A percentile compares a stretch with the other conserved stretches of the same genome.
Conservation (phyloP, 768 basidiomycete genomes). For the Agrocybe chaxingu region DNA sequence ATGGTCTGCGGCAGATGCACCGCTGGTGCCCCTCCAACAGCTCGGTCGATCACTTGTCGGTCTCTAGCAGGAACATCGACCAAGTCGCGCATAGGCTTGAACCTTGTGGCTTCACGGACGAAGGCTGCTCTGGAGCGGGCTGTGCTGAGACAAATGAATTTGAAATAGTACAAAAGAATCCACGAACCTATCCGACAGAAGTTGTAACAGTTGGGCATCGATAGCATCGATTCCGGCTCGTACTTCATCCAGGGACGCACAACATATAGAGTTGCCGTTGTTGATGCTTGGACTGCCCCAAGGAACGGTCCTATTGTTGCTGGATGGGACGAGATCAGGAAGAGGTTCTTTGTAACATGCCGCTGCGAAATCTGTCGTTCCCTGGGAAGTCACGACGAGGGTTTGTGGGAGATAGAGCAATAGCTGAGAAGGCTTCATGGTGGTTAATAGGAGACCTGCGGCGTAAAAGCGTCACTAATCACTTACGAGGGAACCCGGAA, state of each 20-base stretch:
- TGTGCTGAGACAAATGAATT: too few species aligned
- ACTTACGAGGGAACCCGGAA: too few species aligned
- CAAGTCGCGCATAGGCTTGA: conserved; percentile 17
- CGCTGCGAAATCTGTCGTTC: conserved; percentile 6
- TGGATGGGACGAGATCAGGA: conserved; percentile 10
- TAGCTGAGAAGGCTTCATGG: neutral
- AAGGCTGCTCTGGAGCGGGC: conserved; percentile 16
- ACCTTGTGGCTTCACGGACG: conserved; percentile 23
- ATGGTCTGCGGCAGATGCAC: conserved; percentile 19
- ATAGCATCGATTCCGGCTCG: conserved; percentile 20
- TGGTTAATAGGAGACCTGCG: too few species aligned
- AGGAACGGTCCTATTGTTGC: conserved; percentile 16
- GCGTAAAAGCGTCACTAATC: too few species aligned
- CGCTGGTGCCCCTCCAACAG: conserved; percentile 13
- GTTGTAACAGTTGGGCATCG: conserved; percentile 16
- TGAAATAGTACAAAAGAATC: neutral
- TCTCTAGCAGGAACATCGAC: conserved; percentile 24
- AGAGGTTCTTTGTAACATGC: conserved; percentile 15
- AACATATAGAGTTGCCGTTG: conserved; percentile 16
- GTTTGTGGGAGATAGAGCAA: conserved; percentile 2
- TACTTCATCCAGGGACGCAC: conserved; percentile 21
- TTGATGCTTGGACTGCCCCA: conserved; percentile 19
- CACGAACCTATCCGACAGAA: conserved; percentile 21
- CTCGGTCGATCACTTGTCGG: conserved; percentile 19
- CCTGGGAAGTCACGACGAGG: neutral